Base-by-base conservation (phyloP, 208 protist genomes). In the Trypanosoma vivax region DNA sequence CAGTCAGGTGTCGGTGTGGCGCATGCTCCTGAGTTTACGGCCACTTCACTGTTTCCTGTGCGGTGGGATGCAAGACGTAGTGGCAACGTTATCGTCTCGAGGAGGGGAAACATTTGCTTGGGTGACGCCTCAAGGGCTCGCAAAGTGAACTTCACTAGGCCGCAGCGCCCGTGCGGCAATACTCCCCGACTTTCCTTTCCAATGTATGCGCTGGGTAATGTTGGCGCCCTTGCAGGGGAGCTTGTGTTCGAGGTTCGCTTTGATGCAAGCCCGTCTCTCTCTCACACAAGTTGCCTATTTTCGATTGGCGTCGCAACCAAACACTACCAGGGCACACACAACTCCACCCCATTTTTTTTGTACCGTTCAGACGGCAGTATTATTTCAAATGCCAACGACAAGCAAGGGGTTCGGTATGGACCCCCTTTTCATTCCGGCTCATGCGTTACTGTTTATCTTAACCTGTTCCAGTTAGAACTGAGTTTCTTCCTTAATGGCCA, bases 1-100 rank as follows among this genome's bases (percentile, higher is more conserved):
- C n/a, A n/a, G n/a, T n/a, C n/a, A n/a, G n/a, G n/a, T n/a, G n/a
- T n/a, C n/a, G n/a, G n/a, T n/a, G n/a, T n/a, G n/a, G n/a, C n/a
- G n/a, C n/a, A n/a, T n/a, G 9, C 33, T n/a, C 33, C 33, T 37
- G 33, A 37, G 14, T 37, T 37, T 14, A 14, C 9, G 33, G 9
- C 14, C 9, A 37, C 9, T 37, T 37, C 33, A n/a, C 1, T 42
- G 16, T 27, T 66, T 1, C 16, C 24, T 7, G 50, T 83, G 19
- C 50, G 50, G 13, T 90, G 75, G 75, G 75, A 83, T 50, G 31
- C 54, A 16, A 41, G 57, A 25, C 63, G 59, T 14, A 87, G 83
- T 65, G 78, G 60, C 6, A 90, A 90, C 54, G 58, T 90, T 2
- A 23, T 76, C 10, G 40, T 90, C 5, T 86, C 78, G 0, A 35